Evolutionary conservation across 176 grass and related monocot species (phyloP).

Genomic region (Otatea glauca): DNA sequence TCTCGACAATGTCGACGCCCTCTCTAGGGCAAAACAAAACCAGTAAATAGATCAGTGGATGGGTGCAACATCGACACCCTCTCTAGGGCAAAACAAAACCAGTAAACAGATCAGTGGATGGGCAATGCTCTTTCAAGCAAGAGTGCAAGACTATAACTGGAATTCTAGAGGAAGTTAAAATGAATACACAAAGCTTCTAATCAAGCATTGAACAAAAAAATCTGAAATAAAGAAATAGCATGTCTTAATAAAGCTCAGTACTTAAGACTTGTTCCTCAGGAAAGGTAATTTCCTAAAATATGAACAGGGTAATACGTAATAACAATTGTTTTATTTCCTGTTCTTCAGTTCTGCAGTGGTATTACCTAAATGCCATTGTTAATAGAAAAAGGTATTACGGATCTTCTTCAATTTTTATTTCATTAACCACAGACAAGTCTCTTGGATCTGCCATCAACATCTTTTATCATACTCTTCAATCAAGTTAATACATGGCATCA

Average conservation of each 20-base stretch:
- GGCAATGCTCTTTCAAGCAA: not conserved
- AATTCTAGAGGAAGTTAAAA: not conserved
- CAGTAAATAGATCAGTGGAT: no score
- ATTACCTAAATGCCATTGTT: conserved; percentile 32
- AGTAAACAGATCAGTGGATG: conserved; percentile 22
- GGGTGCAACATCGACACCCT: no score
- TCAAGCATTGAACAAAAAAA: conserved; percentile 27
- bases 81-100: conserved; percentile 18
- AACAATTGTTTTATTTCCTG: not conserved
- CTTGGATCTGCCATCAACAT: not conserved
- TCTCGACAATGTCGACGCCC: no score
- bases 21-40: no score
- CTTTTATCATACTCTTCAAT: conserved; percentile 23
- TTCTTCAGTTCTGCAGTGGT: no score
- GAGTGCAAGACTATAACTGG: conserved; percentile 20
- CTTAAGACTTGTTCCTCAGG: not conserved
- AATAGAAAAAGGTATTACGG: not conserved
- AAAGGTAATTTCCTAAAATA: not conserved
- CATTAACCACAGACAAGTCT: not conserved
- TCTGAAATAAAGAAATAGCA: not conserved
- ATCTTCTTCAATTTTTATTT: not conserved
- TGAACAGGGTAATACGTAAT: not conserved
- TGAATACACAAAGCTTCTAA: conserved; percentile 2
- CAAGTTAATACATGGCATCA: conserved; percentile 2
- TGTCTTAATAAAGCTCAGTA: not conserved